These are phyloP conservation scores for Boletus bicolor DNA, from an alignment of 768 basidiomycete genomes.

Conservation along the genomic window DNA sequence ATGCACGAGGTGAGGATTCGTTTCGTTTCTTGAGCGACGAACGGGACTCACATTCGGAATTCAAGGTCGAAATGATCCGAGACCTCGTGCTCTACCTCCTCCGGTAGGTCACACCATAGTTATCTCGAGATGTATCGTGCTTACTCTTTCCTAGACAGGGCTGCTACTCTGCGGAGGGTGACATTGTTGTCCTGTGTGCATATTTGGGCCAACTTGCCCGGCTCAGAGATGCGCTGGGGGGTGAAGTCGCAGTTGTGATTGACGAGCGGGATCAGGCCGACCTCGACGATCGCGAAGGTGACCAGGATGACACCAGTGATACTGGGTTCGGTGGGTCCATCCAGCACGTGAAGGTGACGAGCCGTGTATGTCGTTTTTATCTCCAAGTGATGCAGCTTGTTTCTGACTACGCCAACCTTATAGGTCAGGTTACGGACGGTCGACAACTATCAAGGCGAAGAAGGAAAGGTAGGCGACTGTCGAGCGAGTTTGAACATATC, in stretches of 20 bases:
- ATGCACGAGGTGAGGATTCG: conserved; percentile 63
- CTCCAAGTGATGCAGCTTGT: not conserved
- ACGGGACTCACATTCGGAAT: conserved; percentile 2
- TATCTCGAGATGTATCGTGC: not conserved
- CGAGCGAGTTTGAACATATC: not conserved
- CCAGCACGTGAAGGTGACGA: conserved; percentile 50
- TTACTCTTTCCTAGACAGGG: conserved; percentile 39
- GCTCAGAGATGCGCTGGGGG: conserved; percentile 40
- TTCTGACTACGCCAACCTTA: not conserved
- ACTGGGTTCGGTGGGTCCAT: conserved; percentile 22
- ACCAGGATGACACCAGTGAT: conserved; percentile 34
- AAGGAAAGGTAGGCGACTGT: conserved; percentile 45
- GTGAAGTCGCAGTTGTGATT: conserved; percentile 57
- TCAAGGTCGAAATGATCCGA: conserved; percentile 44
- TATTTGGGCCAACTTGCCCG: conserved; percentile 50
- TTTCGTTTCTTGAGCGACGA: not conserved
- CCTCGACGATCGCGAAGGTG: conserved; percentile 51
- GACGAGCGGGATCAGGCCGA: conserved; percentile 66
- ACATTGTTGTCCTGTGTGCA: conserved; percentile 54
- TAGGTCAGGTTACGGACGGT: conserved; percentile 71
- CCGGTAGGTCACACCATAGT: conserved; percentile 19
- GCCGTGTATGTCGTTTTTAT: conserved; percentile 38
- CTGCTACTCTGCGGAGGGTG: conserved; percentile 42
- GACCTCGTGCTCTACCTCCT: conserved; percentile 55
- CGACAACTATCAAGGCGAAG: conserved; percentile 78